Evolutionary conservation across 1,139 yeast genomes (phyloP).

Genomic region (Diutina siamensis): DNA sequence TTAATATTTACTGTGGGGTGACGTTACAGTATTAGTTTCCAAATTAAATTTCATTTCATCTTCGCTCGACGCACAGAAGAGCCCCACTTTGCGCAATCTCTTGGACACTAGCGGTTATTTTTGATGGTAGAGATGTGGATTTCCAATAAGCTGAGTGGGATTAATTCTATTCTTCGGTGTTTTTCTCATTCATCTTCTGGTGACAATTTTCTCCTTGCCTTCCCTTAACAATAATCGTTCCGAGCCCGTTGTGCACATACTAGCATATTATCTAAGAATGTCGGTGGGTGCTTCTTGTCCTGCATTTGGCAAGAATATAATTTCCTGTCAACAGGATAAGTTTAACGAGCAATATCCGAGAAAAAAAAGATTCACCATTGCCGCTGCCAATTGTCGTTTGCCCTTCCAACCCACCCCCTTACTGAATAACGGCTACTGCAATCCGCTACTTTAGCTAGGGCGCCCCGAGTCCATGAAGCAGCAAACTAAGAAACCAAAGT

Average conservation of each 20-base stretch:
- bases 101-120: too few species aligned
- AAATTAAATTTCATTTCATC: slow-evolving; percentile 3
- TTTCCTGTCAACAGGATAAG: neutral
- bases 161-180: too few species aligned
- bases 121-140: too few species aligned
- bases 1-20: neutral
- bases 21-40: neutral
- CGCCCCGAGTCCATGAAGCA: neutral
- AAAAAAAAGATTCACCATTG: neutral
- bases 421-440: neutral
- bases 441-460: neutral
- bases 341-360: neutral
- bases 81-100: neutral
- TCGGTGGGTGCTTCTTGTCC: neutral
- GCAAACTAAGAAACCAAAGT: neutral
- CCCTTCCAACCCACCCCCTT: too few species aligned
- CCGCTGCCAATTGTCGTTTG: too few species aligned
- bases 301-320: neutral
- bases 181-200: too few species aligned
- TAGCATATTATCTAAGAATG: neutral
- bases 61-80: slow-evolving; percentile 4
- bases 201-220: too few species aligned
- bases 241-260: neutral
- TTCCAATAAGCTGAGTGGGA: too few species aligned
- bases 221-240: too few species aligned